phyloP scores from a whole-genome alignment of 2,329 filamentous ascomycete genomes.

The Cordyceps cateniannulata region DNA sequence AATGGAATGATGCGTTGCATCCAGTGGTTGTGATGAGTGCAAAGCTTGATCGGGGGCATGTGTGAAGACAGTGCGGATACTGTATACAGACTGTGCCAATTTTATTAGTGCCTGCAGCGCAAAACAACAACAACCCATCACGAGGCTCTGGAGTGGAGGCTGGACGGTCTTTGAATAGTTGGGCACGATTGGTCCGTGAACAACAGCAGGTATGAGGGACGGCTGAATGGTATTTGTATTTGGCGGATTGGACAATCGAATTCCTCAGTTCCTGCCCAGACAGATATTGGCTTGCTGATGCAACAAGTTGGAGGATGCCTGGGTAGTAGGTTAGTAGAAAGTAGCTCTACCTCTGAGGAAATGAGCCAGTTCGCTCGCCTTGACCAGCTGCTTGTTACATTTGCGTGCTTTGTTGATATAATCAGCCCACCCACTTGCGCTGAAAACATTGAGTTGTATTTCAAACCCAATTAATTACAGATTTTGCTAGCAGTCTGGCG shows the following conservation, averaged over 20 bases:
- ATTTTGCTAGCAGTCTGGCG: too few species aligned
- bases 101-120: background rate
- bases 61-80: background rate
- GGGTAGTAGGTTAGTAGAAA: too few species aligned
- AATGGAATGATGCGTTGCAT: background rate
- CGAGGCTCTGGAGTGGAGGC: background rate
- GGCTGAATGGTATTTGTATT: background rate
- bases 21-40: background rate
- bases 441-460: too few species aligned
- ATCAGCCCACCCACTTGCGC: too few species aligned
- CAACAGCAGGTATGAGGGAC: background rate
- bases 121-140: slow-evolving; percentile 9
- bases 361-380: too few species aligned
- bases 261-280: background rate
- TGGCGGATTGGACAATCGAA: background rate
- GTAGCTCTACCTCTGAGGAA: too few species aligned
- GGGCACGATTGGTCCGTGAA: background rate
- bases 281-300: too few species aligned
- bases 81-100: background rate
- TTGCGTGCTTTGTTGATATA: too few species aligned
- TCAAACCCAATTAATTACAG: too few species aligned
- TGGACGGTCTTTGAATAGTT: background rate
- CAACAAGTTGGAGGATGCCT: too few species aligned
- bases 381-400: too few species aligned
- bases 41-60: background rate